phyloP scores from a whole-genome alignment of 2,329 filamentous ascomycete genomes.

The Chrysoporthe austroafricana region DNA sequence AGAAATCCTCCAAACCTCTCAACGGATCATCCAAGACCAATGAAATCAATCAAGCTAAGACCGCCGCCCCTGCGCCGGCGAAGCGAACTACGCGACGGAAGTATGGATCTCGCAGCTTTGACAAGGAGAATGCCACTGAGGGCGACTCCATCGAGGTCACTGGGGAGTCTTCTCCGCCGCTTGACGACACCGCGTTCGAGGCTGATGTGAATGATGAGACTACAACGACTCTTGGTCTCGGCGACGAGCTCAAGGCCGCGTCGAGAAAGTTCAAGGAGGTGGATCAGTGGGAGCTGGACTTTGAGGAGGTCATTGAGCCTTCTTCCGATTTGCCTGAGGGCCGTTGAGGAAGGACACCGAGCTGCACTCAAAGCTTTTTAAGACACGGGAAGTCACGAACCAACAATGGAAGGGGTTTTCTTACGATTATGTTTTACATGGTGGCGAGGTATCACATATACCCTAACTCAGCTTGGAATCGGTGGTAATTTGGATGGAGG shows the following conservation, averaged over 20 bases:
- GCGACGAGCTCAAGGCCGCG: conserved; percentile 61
- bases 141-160: conserved; percentile 40
- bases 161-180: conserved; percentile 45
- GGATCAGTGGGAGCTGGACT: conserved; percentile 70
- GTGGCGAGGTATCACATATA: conserved; percentile 17
- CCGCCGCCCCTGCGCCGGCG: conserved; percentile 8
- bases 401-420: not conserved
- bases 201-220: conserved; percentile 37
- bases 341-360: conserved; percentile 5
- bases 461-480: conserved; percentile 20
- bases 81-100: conserved; percentile 43
- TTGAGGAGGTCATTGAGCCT: conserved; percentile 64
- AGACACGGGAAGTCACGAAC: not conserved
- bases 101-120: conserved; percentile 52
- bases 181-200: conserved; percentile 49
- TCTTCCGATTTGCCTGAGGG: conserved; percentile 52
- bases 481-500: conserved; percentile 13
- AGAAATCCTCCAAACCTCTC: conserved; percentile 27
- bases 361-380: not conserved
- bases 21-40: conserved; percentile 21
- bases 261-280: conserved; percentile 70
- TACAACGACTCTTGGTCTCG: conserved; percentile 44
- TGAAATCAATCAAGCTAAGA: conserved; percentile 6
- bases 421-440: conserved; percentile 20
- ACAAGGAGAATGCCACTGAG: conserved; percentile 61